Evolutionary conservation across 179 eudicot species (phyloP), one percentile per base, ranked within the genome.

Genomic region (Beta macrorhiza): DNA sequence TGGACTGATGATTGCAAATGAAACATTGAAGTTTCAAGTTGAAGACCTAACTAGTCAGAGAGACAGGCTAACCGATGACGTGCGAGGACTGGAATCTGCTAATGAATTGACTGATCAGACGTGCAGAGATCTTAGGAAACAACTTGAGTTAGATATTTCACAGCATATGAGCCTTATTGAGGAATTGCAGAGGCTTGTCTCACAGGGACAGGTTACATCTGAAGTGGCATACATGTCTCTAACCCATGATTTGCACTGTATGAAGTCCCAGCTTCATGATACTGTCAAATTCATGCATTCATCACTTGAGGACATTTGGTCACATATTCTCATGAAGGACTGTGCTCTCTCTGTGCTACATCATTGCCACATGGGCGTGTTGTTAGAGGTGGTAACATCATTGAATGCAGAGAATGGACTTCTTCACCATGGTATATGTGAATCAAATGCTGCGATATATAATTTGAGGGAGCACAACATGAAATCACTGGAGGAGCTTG

Each of bases 291-390:
- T 84, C 57, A 83, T 86, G 80, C 91, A 71, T 78, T 85, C 93
- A 52, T 90, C 90, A 82, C 85, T 92, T 63, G 99, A 93, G 82
- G 97, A 91, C 16, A 79, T 90, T 67, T 96, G 97, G 94, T 93
- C 97, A 67, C 97, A 91, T 75, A 90, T 90, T 77, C 75, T 96
- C 72, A 82, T 83, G 52, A 93, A 92, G 83, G 98, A 93, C 80
- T 90, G 86, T 83, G 92, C 96, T 80, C 69, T 90, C 37, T 93
- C 96, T 67, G 92, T 96, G 20, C 80, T 93, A 71, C 96, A 91
- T 83, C 91, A 88, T 64, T 92, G 98, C 83, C 98, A 92, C 85
- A 88, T 90, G 86, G 98, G 98, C 74, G 84, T 86, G 76, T 81
- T 95, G 74, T 83, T 91, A 78, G 96, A 93, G 86, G 81, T 91